Evolutionary conservation across 169 alveolate species (phyloP).

Genomic region (Eimeria zaria): DNA sequence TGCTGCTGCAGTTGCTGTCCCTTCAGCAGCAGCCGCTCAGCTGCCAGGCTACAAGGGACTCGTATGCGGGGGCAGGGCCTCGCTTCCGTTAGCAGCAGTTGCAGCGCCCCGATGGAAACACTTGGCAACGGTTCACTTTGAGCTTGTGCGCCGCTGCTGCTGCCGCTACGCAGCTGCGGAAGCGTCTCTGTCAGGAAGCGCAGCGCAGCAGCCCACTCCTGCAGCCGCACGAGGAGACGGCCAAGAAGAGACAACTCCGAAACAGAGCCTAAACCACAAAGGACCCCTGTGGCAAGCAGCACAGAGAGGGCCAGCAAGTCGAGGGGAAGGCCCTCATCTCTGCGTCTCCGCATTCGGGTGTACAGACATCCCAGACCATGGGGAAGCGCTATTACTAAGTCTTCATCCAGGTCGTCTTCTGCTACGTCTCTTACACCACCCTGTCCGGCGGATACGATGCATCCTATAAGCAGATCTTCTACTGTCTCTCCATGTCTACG

Average conservation of each 20-base stretch:
- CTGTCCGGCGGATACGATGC: slow-evolving; percentile 26
- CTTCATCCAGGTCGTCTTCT: slow-evolving; percentile 53
- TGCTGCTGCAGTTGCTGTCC: slow-evolving; percentile 75
- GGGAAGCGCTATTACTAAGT: slow-evolving; percentile 18
- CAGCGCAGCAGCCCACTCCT: slow-evolving; percentile 73
- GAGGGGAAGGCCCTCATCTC: slow-evolving; percentile 54
- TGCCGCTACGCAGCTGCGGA: slow-evolving; percentile 40
- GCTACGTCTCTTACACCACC: not conserved
- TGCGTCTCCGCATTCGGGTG: slow-evolving; percentile 48
- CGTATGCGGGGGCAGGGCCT: slow-evolving; percentile 53
- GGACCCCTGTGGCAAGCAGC: slow-evolving; percentile 46
- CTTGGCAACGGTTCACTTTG: slow-evolving; percentile 36
- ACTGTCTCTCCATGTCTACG: slow-evolving; percentile 56
- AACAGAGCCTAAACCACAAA: slow-evolving; percentile 45
- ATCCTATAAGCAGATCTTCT: slow-evolving; percentile 11
- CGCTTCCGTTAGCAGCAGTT: slow-evolving; percentile 54
- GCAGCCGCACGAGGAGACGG: slow-evolving; percentile 50
- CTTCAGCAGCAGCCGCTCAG: slow-evolving; percentile 57
- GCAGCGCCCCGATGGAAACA: slow-evolving; percentile 79
- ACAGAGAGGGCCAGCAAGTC: slow-evolving; percentile 35
- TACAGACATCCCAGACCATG: slow-evolving; percentile 50
- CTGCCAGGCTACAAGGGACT: slow-evolving; percentile 51
- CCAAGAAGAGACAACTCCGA: slow-evolving; percentile 7
- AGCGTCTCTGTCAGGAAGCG: slow-evolving; percentile 51
- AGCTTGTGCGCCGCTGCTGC: slow-evolving; percentile 32